phyloP scores from a whole-genome alignment of 2,329 filamentous ascomycete species.

The Chlorencoelia australis region DNA sequence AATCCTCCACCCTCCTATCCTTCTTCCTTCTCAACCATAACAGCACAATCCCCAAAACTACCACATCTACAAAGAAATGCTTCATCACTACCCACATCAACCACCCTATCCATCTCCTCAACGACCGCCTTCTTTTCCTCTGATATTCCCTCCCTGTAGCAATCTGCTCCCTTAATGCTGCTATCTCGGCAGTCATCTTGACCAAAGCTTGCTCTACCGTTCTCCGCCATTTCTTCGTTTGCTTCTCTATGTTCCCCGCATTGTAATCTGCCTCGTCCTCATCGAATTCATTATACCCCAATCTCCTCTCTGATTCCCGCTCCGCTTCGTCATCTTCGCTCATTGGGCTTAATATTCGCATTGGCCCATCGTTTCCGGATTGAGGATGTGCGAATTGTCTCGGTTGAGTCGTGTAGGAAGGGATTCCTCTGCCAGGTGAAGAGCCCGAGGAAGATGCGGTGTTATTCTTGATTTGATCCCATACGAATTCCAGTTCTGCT shows the following conservation, averaged over 20 bases:
- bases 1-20: conserved; percentile 61
- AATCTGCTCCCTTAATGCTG: conserved; percentile 84
- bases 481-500: conserved; percentile 94
- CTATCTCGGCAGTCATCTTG: conserved; percentile 84
- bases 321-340: conserved; percentile 70
- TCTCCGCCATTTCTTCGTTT: conserved; percentile 58
- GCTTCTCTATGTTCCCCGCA: conserved; percentile 30
- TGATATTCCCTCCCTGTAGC: conserved; percentile 65
- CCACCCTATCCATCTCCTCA: conserved; percentile 63
- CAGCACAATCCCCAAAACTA: conserved; percentile 54
- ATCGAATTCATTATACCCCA: conserved; percentile 33
- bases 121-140: conserved; percentile 51
- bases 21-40: conserved; percentile 64
- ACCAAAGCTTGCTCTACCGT: conserved; percentile 79
- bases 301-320: conserved; percentile 36
- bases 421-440: conserved; percentile 37
- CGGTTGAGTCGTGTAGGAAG: conserved; percentile 24
- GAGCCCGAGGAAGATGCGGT: conserved; percentile 53
- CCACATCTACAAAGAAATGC: conserved; percentile 63
- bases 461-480: conserved; percentile 94
- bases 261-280: conserved; percentile 33
- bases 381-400: conserved; percentile 36
- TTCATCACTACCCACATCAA: conserved; percentile 58
- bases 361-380: conserved; percentile 42
- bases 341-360: conserved; percentile 74